Evolutionary conservation across 2,329 filamentous ascomycete genomes (phyloP).

Genomic region (Colletotrichum simmondsii): DNA sequence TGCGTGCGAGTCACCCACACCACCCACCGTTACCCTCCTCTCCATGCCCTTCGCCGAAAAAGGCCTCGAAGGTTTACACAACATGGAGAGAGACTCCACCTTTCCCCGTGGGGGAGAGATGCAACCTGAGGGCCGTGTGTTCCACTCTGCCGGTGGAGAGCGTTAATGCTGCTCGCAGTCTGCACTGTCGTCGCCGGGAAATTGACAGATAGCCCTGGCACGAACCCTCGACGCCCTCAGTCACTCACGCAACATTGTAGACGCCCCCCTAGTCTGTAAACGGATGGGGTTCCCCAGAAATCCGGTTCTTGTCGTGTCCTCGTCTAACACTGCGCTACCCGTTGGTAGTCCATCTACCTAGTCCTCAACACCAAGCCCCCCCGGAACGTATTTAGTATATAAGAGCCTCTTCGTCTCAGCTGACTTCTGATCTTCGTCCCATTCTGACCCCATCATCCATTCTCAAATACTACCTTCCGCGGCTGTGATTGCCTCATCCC

Average conservation of each 20-base stretch:
- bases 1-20: not conserved
- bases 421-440: conserved; percentile 7
- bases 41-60: not conserved
- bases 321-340: not conserved
- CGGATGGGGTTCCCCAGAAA: conserved; percentile 23
- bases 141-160: not conserved
- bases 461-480: not conserved
- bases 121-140: not conserved
- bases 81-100: not conserved
- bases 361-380: conserved; percentile 3
- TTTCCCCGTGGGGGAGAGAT: conserved; percentile 4
- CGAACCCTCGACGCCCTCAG: conserved; percentile 4
- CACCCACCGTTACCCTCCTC: too few species aligned
- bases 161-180: not conserved
- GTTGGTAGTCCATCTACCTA: not conserved
- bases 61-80: not conserved
- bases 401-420: not conserved
- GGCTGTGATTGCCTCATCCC: not conserved
- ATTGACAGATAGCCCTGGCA: not conserved
- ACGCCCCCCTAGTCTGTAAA: conserved; percentile 7
- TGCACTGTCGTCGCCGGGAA: conserved; percentile 8
- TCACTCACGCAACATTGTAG: not conserved
- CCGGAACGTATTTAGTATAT: conserved; percentile 7
- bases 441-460: conserved; percentile 6
- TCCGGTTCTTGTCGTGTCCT: conserved; percentile 15